These are phyloP conservation scores for Quercus agrifolia DNA, from an alignment of 306 rosid genomes.

Conservation along the genomic window DNA sequence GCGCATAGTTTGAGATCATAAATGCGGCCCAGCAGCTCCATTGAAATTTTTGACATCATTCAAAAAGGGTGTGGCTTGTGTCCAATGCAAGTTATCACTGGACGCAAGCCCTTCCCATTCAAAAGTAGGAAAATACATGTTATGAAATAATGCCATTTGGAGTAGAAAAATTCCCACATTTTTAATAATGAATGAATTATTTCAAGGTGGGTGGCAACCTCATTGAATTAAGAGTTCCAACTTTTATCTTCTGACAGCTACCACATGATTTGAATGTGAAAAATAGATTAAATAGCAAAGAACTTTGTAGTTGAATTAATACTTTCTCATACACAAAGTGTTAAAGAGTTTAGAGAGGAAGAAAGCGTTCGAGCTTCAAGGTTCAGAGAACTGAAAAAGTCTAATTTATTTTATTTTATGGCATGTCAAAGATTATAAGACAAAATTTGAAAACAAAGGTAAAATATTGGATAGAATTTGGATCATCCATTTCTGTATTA, in stretches of 20 bases:
- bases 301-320: too few species aligned
- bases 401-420: too few species aligned
- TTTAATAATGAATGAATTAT: slow-evolving; percentile 22
- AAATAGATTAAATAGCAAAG: neutral
- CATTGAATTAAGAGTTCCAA: slow-evolving; percentile 28
- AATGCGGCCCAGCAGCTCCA: neutral
- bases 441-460: too few species aligned
- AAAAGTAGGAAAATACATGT: neutral
- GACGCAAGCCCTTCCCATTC: too few species aligned
- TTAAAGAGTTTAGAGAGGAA: too few species aligned
- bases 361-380: too few species aligned
- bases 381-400: too few species aligned
- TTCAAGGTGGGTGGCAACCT: slow-evolving; percentile 33
- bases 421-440: too few species aligned
- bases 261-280: slow-evolving; percentile 14
- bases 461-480: neutral
- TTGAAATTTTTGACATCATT: neutral
- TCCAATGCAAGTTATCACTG: too few species aligned
- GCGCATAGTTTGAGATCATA: neutral
- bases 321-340: too few species aligned
- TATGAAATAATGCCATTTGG: slow-evolving; percentile 24
- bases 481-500: neutral
- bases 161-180: slow-evolving; percentile 9
- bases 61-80: too few species aligned
- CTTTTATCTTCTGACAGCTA: slow-evolving; percentile 32